phyloP scores from a whole-genome alignment of 2,329 filamentous ascomycete genomes.

The Hymenoscyphus linearis region DNA sequence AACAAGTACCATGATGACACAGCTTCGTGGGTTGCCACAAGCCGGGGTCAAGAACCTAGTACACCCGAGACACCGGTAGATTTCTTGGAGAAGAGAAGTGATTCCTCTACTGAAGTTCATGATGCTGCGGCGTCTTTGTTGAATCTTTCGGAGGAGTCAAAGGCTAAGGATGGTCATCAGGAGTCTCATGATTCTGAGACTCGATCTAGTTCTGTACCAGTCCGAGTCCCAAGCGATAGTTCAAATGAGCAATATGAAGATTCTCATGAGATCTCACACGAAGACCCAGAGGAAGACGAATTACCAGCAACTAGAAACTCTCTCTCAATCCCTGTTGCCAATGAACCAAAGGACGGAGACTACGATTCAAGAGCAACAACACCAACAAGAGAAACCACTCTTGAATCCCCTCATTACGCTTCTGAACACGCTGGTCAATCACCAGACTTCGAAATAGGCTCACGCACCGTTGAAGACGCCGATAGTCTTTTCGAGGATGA shows the following conservation, averaged over 20 bases:
- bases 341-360: neutral
- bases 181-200: neutral
- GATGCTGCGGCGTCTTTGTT: too few species aligned
- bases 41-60: neutral
- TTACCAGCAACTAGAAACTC: neutral
- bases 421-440: neutral
- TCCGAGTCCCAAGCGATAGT: neutral
- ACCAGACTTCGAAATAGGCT: slow-evolving; percentile 3
- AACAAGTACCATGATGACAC: neutral
- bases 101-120: neutral
- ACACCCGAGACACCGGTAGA: neutral
- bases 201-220: neutral
- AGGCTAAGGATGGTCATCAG: too few species aligned
- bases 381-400: neutral
- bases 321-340: neutral
- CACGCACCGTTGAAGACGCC: slow-evolving; percentile 9
- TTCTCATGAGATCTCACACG: neutral
- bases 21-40: neutral
- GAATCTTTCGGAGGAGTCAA: too few species aligned
- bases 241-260: neutral
- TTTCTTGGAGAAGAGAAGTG: neutral
- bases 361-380: neutral
- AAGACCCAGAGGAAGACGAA: neutral
- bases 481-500: slow-evolving; percentile 13
- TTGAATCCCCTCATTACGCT: neutral